A percentile compares a stretch with the other conserved stretches of the same genome.
phyloP scores from a whole-genome alignment of 2,329 filamentous ascomycete species.

The Penicillium sp. region DNA sequence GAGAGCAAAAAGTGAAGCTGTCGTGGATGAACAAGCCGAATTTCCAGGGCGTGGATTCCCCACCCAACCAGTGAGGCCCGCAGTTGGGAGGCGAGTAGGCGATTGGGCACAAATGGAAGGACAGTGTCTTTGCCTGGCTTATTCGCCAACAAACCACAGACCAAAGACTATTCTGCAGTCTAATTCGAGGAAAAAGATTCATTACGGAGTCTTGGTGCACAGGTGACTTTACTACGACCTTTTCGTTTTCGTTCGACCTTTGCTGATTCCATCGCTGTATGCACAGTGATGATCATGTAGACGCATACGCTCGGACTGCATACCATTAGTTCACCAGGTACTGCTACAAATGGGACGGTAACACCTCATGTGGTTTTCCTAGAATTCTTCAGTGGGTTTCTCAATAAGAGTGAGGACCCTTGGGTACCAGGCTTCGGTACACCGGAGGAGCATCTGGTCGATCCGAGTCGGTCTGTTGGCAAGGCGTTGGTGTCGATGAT shows the following conservation, averaged over 20 bases:
- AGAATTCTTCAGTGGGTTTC: not conserved
- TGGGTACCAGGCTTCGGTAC: not conserved
- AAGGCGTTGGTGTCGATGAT: slow-evolving; percentile 17
- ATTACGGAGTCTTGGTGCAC: not conserved
- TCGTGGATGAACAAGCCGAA: not conserved
- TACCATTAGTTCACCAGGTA: not conserved
- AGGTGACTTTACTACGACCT: not conserved
- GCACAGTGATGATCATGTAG: not conserved
- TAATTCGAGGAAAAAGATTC: not conserved
- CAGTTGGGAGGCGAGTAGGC: slow-evolving; percentile 29
- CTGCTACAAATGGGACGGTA: not conserved
- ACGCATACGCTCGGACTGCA: not conserved
- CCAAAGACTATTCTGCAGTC: too few relatives aligned
- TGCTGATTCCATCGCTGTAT: not conserved
- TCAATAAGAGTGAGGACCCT: not conserved
- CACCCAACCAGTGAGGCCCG: slow-evolving; percentile 19
- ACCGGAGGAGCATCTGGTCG: not conserved
- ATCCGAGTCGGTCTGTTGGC: slow-evolving; percentile 18
- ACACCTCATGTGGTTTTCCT: not conserved
- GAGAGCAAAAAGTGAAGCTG: slow-evolving; percentile 24
- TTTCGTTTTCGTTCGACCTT: too few relatives aligned
- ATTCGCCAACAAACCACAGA: not conserved
- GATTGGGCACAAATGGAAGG: slow-evolving; percentile 26
- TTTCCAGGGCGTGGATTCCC: slow-evolving; percentile 3
- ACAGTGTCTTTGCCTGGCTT: not conserved